These are phyloP conservation scores for Chaetoceros muelleri DNA, from an alignment of 108 stramenopile species.

Conservation along the genomic window DNA sequence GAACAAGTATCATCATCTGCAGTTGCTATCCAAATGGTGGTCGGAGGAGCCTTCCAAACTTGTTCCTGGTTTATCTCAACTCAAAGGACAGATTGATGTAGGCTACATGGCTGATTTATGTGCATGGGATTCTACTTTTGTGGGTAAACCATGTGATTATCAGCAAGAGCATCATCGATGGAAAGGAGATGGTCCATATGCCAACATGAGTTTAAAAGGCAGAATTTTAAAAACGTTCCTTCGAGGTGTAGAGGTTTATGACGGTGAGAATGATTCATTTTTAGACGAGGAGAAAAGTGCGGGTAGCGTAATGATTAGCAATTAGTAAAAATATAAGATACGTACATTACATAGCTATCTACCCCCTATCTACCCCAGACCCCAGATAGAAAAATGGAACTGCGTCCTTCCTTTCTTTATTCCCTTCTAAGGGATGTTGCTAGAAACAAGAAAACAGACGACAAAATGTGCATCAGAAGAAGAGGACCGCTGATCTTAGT, in stretches of 20 bases:
- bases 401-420: no score
- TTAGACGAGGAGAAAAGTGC: constrained; percentile 1
- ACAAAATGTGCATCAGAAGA: no score
- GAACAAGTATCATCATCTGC: no score
- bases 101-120: constrained; percentile 22
- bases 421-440: no score
- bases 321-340: no score
- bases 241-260: constrained; percentile 14
- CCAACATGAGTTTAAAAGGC: constrained; percentile 7
- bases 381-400: no score
- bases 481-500: no score
- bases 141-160: constrained; percentile 8
- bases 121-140: constrained; percentile 14
- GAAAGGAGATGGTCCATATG: constrained; percentile 11
- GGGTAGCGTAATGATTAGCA: not conserved
- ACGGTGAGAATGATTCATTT: constrained; percentile 12
- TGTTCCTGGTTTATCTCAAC: constrained; percentile 9
- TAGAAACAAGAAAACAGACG: no score
- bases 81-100: constrained; percentile 12
- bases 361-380: no score
- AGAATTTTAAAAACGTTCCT: constrained; percentile 21
- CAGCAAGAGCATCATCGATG: constrained; percentile 22
- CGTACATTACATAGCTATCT: no score
- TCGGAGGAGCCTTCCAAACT: constrained; percentile 18
- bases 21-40: constrained; percentile 24